Percentiles rank a stretch among this genome's conserved stretches.
Conservation (phyloP, 768 basidiomycete genomes). For the Tricholoma terreum region DNA sequence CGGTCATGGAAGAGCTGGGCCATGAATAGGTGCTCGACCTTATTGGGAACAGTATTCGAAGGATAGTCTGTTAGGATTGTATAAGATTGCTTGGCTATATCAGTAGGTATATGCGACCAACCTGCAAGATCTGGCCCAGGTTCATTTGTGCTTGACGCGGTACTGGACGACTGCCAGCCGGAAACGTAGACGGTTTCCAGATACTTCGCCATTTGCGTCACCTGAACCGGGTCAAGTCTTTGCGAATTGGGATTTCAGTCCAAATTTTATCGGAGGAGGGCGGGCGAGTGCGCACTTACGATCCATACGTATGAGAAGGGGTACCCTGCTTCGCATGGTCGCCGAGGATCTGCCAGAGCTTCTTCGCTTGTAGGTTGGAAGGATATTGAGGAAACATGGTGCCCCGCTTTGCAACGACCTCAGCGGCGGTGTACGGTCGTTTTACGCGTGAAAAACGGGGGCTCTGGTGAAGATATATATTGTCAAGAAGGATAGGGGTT, state of each 20-base stretch:
- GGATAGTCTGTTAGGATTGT: constrained; percentile 76
- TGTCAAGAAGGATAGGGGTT: constrained; percentile 2
- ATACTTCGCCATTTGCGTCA: constrained; percentile 98
- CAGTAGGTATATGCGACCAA: constrained; percentile 29
- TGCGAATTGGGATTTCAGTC: not conserved
- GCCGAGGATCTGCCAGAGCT: constrained; percentile 73
- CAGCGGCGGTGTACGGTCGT: constrained; percentile 89
- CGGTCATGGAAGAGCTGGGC: constrained; percentile 99
- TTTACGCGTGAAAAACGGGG: constrained; percentile 85
- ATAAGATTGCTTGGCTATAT: not conserved
- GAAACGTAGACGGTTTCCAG: constrained; percentile 99
- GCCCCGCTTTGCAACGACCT: constrained; percentile 93
- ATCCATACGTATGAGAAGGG: constrained; percentile 95
- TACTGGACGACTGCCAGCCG: constrained; percentile 93
- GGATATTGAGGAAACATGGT: constrained; percentile 84
- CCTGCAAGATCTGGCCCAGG: constrained; percentile 98
- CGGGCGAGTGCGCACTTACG: constrained; percentile 56
- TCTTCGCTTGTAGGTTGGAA: constrained; percentile 81
- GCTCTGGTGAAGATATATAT: constrained; percentile 44
- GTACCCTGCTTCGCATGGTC: constrained; percentile 76
- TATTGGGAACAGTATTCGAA: constrained; percentile 97
- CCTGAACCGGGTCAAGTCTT: constrained; percentile 95
- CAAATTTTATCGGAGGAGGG: not conserved
- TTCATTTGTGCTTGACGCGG: constrained; percentile 90
- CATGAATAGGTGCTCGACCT: constrained; percentile 97